Percentiles rank a stretch among this genome's conserved stretches.
Evolutionary conservation across 148 eudicot species (phyloP).

Genomic region (Chenopodium suecicum): DNA sequence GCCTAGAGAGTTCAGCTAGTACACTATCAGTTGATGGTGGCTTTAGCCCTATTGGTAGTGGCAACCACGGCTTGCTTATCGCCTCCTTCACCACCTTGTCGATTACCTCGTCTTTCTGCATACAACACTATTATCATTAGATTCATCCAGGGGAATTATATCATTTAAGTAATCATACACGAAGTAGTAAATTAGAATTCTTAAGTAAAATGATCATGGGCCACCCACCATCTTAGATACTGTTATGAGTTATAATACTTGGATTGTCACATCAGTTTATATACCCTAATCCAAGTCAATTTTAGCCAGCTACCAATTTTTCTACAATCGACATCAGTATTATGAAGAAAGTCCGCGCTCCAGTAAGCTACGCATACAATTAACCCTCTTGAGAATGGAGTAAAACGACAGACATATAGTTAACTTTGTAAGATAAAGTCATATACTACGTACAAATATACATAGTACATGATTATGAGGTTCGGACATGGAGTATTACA

Average conservation of each 20-base stretch:
- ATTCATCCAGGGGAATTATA: no score
- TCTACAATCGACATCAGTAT: background rate
- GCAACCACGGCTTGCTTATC: constrained; percentile 87
- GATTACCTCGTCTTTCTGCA: constrained; percentile 70
- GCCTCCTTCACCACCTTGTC: constrained; percentile 85
- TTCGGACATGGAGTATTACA: background rate
- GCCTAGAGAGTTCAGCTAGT: constrained; percentile 61
- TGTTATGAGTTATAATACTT: background rate
- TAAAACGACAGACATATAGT: background rate
- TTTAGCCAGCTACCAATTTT: background rate
- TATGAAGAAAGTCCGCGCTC: background rate
- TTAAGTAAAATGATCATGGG: background rate
- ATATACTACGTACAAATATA: background rate
- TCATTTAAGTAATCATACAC: no score
- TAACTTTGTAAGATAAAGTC: background rate
- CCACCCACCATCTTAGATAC: background rate
- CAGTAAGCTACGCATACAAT: background rate
- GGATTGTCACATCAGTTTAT: background rate
- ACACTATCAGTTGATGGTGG: constrained; percentile 78
- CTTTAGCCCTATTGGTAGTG: constrained; percentile 76
- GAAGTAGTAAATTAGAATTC: background rate
- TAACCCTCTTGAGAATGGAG: background rate
- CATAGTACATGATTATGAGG: background rate
- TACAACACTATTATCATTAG: constrained; percentile 21
- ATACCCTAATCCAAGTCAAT: background rate